Evolutionary conservation across 192 early-diverging fungal genomes (phyloP).

Genomic region (Gryganskiella cystojenkinii): DNA sequence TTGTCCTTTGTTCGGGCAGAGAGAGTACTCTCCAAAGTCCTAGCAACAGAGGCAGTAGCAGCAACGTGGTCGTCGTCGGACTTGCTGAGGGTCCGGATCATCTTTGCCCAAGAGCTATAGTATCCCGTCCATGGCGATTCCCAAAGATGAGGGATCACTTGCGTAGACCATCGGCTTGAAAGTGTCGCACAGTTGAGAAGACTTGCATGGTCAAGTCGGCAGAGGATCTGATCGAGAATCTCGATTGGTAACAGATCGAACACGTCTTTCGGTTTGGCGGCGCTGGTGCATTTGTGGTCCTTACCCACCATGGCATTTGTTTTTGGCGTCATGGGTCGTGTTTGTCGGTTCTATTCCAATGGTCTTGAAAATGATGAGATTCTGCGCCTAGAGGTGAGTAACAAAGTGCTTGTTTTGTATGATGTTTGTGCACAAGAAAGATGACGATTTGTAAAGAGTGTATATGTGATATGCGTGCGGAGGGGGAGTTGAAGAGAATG

Average conservation of each 20-base stretch:
- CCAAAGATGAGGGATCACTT: slow-evolving; percentile 40
- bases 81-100: slow-evolving; percentile 10
- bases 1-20: no score
- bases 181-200: slow-evolving; percentile 16
- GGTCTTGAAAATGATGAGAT: no score
- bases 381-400: no score
- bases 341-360: no score
- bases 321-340: not conserved
- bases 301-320: no score
- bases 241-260: slow-evolving; percentile 25
- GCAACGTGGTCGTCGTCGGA: not conserved
- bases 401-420: no score
- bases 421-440: no score
- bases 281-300: no score
- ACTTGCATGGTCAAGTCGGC: not conserved
- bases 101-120: slow-evolving; percentile 36
- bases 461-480: no score
- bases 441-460: no score
- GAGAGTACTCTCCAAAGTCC: not conserved
- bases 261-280: not conserved
- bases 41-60: not conserved
- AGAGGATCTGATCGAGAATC: slow-evolving; percentile 21
- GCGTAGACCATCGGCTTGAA: slow-evolving; percentile 24
- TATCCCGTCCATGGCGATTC: slow-evolving; percentile 31
- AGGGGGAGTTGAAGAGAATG: no score